Base-by-base conservation (phyloP, 495 filamentous ascomycete genomes). In the Neurospora hispaniola region DNA sequence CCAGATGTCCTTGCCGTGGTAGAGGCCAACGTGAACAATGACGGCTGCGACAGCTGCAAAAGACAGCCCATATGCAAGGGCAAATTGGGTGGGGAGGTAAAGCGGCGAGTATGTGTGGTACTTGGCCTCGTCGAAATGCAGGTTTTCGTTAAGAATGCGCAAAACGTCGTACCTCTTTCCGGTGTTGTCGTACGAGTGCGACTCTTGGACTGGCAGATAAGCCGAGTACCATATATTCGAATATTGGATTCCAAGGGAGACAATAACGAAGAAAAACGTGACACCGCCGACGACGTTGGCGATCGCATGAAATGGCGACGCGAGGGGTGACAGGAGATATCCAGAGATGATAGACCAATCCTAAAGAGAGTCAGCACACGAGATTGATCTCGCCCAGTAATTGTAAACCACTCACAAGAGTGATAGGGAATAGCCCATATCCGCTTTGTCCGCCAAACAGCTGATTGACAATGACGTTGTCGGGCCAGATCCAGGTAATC, bases 11-110 rank as follows among this genome's bases (percentile, higher is more conserved):
- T 84, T 83, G 18, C 90, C 89, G 76, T 92, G 87, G 75, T 90
- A 90, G 38, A 92, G 80, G 16, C 76, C 81, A 11, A 86, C 86
- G 68, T 91, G 88, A 14, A 91, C 84, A 71, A 93, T 86, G 40
- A 92, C 87, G 16, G 89, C 88, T 0, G 89, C 85, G 20, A 92
- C 83, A 14, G 90, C 87, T 62, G 91, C 91, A 76, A 93, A 93
- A 1, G 89, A 88, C 2, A 92, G 82, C 0, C 90, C 90, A 71
- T 92, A 93, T 1, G 85, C 84, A 54, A 90, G 78, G 4, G 88
- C 84, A 75, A 89, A 91, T 66, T 89, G 87, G 8, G 88, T 89
- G 16, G 88, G 87, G 27, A 91, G 81, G 73, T 85, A 91, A 5
- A 90, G 80, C 0, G 89, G 89, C 14, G 88, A 90, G 78, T 91